phyloP scores from a whole-genome alignment of 2,329 filamentous ascomycete species.

The Aspergillus pseudoviridinutans region DNA sequence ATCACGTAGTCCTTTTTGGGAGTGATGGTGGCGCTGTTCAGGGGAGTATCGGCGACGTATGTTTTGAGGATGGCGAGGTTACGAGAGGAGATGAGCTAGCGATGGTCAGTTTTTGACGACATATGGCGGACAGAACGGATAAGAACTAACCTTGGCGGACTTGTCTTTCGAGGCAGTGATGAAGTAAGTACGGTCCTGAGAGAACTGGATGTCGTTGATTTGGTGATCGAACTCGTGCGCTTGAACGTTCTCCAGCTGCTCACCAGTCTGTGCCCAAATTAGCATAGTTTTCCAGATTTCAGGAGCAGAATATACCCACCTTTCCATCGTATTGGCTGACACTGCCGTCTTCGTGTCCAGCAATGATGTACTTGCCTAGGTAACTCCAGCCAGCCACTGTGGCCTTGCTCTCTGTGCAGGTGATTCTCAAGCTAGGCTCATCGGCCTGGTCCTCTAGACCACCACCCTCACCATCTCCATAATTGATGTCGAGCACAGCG shows the following conservation, averaged over 20 bases:
- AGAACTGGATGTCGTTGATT: slow-evolving; percentile 95
- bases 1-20: slow-evolving; percentile 97
- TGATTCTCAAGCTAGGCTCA: slow-evolving; percentile 80
- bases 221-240: slow-evolving; percentile 78
- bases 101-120: slow-evolving; percentile 14
- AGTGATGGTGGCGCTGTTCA: slow-evolving; percentile 93
- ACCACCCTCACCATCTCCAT: slow-evolving; percentile 55
- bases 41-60: slow-evolving; percentile 84
- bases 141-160: slow-evolving; percentile 69
- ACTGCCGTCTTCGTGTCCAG: slow-evolving; percentile 93
- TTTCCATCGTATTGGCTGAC: slow-evolving; percentile 90
- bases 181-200: slow-evolving; percentile 90
- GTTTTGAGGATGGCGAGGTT: slow-evolving; percentile 92
- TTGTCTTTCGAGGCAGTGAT: slow-evolving; percentile 99
- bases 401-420: slow-evolving; percentile 93
- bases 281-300: slow-evolving; percentile 6
- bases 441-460: slow-evolving; percentile 73
- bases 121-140: not conserved
- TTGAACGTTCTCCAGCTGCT: slow-evolving; percentile 73
- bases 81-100: slow-evolving; percentile 72
- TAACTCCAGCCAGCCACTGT: slow-evolving; percentile 97
- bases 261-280: slow-evolving; percentile 59
- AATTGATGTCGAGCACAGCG: slow-evolving; percentile 83
- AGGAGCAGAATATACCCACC: slow-evolving; percentile 43
- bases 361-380: slow-evolving; percentile 91